These are phyloP conservation scores for Batkoa obscura DNA, from an alignment of 371 early-diverging fungal genomes.

Conservation along the genomic window DNA sequence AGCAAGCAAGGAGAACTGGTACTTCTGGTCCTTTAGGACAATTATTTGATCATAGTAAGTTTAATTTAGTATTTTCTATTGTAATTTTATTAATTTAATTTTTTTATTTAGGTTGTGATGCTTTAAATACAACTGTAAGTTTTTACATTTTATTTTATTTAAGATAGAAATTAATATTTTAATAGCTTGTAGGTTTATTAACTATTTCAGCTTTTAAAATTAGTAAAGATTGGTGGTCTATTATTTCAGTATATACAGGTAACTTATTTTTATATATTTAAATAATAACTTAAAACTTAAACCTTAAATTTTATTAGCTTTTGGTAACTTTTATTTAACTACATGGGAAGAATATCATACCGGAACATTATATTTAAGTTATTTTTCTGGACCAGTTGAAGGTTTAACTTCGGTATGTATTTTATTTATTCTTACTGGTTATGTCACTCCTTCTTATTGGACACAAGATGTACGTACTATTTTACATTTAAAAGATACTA, in stretches of 20 bases:
- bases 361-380: conserved; percentile 69
- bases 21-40: conserved; percentile 90
- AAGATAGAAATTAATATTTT: too few species aligned
- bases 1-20: conserved; percentile 91
- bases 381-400: conserved; percentile 92
- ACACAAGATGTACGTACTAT: conserved; percentile 4
- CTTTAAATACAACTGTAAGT: conserved; percentile 55
- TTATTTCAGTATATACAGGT: conserved; percentile 17
- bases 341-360: conserved; percentile 96
- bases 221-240: conserved; percentile 61
- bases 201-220: conserved; percentile 44
- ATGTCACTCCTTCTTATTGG: conserved; percentile 15
- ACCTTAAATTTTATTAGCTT: conserved; percentile 19
- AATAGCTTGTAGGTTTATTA: conserved; percentile 26
- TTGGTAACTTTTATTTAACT: conserved; percentile 75
- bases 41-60: conserved; percentile 71
- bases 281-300: too few species aligned
- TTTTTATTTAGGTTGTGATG: conserved; percentile 57
- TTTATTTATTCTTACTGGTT: conserved; percentile 43
- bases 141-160: neutral
- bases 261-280: conserved; percentile 9
- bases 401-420: conserved; percentile 59
- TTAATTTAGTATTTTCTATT: too few species aligned
- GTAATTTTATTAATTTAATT: neutral
- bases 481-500: conserved; percentile 5